Evolutionary conservation across 1,284 basidiomycete species (phyloP).

Genomic region (Ganoderma boninense): DNA sequence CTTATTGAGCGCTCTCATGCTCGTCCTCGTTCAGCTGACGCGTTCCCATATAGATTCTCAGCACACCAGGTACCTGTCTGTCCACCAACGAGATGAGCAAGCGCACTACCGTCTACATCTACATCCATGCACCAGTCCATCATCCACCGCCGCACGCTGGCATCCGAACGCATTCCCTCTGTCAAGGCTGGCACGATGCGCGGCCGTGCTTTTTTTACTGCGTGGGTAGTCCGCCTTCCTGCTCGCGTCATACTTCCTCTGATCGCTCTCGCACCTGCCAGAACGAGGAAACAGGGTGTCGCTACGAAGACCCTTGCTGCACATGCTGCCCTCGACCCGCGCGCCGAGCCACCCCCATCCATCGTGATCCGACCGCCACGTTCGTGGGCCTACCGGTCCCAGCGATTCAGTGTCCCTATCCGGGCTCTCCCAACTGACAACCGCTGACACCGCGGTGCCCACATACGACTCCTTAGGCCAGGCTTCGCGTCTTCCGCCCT

Average conservation of each 20-base stretch:
- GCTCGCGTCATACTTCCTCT: not conserved
- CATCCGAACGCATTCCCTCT: not conserved
- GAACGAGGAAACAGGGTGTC: not conserved
- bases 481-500: not conserved
- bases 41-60: not conserved
- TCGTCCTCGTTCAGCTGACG: slow-evolving; percentile 1
- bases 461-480: not conserved
- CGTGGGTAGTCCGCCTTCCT: not conserved
- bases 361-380: slow-evolving; percentile 7
- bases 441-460: not conserved
- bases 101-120: not conserved
- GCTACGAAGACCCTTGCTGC: not conserved
- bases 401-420: not conserved
- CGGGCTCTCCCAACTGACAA: not conserved
- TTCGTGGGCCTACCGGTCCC: slow-evolving; percentile 1
- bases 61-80: not conserved
- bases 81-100: not conserved
- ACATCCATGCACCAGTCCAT: too few species aligned
- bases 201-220: not conserved
- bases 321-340: not conserved
- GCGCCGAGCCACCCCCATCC: not conserved
- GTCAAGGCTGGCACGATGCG: slow-evolving; percentile 2
- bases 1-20: not conserved
- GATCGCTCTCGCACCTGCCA: slow-evolving; percentile 10
- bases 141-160: not conserved